Conservation (phyloP, 495 filamentous ascomycete genomes). For the Lasiosphaeria miniovina region DNA sequence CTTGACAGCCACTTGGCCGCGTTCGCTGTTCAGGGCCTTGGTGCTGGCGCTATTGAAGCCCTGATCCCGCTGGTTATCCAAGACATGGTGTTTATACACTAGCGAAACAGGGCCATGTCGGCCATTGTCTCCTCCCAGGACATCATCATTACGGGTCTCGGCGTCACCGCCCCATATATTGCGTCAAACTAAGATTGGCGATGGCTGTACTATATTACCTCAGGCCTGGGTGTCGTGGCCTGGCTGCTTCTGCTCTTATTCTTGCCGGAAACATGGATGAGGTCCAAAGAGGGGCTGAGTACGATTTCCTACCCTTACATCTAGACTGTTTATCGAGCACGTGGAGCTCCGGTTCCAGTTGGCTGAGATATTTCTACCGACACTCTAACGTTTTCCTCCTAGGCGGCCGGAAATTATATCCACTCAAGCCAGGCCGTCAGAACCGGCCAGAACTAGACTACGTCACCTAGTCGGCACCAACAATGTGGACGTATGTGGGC, state of each 20-base stretch:
- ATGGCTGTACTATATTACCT: conserved; percentile 29
- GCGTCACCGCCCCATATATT: conserved; percentile 21
- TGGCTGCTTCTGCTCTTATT: conserved; percentile 24
- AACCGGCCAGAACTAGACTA: conserved; percentile 19
- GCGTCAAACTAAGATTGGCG: conserved; percentile 24
- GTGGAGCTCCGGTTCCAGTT: neutral
- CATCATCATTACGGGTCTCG: conserved; percentile 22
- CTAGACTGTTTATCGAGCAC: neutral
- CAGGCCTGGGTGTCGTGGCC: conserved; percentile 17
- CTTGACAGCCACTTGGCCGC: conserved; percentile 23
- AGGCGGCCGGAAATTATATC: conserved; percentile 14
- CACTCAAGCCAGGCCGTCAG: conserved; percentile 15
- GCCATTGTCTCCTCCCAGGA: conserved; percentile 25
- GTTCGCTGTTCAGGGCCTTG: conserved; percentile 21
- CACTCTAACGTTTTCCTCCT: neutral
- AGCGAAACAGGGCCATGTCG: conserved; percentile 26
- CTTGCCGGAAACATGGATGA: conserved; percentile 27
- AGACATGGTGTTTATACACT: conserved; percentile 29
- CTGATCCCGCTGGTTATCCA: conserved; percentile 28
- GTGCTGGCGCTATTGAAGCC: conserved; percentile 27
- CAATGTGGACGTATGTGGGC: conserved; percentile 16
- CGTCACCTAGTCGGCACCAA: conserved; percentile 5
- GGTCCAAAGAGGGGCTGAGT: conserved; percentile 10
- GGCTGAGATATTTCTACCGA: neutral
- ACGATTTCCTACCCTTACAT: neutral